Evolutionary conservation across 805 yeast species (phyloP).

Genomic region (Candida oleophila): DNA sequence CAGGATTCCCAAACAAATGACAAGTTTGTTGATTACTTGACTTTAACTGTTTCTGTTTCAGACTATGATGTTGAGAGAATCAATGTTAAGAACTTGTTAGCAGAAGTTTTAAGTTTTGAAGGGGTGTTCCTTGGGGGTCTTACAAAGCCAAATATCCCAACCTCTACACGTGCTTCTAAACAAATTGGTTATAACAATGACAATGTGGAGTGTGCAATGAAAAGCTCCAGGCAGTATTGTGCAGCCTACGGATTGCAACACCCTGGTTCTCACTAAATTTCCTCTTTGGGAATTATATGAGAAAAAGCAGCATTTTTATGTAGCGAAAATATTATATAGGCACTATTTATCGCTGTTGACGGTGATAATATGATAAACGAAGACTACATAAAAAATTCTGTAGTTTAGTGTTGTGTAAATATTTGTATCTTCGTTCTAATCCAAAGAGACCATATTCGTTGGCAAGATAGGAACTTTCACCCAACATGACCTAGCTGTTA

Average conservation of each 20-base stretch:
- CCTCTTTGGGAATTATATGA: too few species aligned
- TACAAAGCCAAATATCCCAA: not conserved
- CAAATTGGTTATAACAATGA: slow-evolving; percentile 21
- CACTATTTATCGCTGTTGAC: too few species aligned
- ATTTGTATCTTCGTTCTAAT: too few species aligned
- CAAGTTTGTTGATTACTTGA: slow-evolving; percentile 22
- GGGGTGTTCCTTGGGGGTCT: slow-evolving; percentile 6
- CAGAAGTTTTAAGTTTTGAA: slow-evolving; percentile 13
- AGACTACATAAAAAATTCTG: too few species aligned
- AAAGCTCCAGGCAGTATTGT: slow-evolving; percentile 26
- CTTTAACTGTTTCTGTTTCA: slow-evolving; percentile 35
- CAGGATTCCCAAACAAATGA: slow-evolving; percentile 8
- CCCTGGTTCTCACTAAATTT: not conserved
- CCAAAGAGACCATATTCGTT: too few species aligned
- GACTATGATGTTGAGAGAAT: slow-evolving; percentile 36
- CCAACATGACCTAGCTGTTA: too few species aligned
- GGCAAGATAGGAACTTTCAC: too few species aligned
- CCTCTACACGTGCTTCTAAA: slow-evolving; percentile 8
- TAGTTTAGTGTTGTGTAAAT: too few species aligned
- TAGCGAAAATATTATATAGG: too few species aligned
- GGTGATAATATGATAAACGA: too few species aligned
- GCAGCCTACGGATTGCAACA: slow-evolving; percentile 19
- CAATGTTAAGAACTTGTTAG: slow-evolving; percentile 32
- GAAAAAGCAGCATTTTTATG: too few species aligned
- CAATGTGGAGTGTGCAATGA: slow-evolving; percentile 29